A percentile compares a stretch with the other conserved stretches of the same genome.
Conservation (phyloP, 306 rosid genomes). For the Elaeagnus macrophylla region DNA sequence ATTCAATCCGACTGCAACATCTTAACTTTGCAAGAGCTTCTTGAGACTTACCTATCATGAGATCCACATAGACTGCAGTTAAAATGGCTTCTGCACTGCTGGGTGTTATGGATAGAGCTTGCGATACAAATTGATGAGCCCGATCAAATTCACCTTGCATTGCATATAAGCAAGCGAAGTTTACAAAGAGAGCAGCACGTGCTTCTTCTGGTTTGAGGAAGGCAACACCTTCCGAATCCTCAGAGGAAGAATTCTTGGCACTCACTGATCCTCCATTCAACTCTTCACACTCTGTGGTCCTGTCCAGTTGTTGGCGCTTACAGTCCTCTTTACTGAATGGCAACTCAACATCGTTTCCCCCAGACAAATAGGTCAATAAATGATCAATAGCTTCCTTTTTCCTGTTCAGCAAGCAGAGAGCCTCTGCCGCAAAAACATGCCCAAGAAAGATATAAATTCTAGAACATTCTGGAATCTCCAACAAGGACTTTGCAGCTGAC, state of each 20-base stretch:
- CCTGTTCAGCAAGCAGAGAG: slow-evolving; percentile 80
- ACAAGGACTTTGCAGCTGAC: slow-evolving; percentile 49
- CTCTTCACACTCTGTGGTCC: slow-evolving; percentile 62
- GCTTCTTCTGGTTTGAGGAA: slow-evolving; percentile 95
- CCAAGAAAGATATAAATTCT: slow-evolving; percentile 74
- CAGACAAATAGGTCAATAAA: slow-evolving; percentile 61
- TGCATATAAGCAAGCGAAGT: slow-evolving; percentile 70
- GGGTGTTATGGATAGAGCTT: slow-evolving; percentile 66
- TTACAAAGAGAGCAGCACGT: slow-evolving; percentile 55
- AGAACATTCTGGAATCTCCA: slow-evolving; percentile 79
- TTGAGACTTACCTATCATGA: slow-evolving; percentile 59
- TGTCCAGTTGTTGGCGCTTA: slow-evolving; percentile 51
- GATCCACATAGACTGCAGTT: slow-evolving; percentile 77
- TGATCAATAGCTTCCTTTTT: slow-evolving; percentile 80
- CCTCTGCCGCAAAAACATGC: slow-evolving; percentile 87
- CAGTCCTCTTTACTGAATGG: slow-evolving; percentile 80
- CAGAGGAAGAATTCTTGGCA: slow-evolving; percentile 39
- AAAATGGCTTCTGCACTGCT: slow-evolving; percentile 71
- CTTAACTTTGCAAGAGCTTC: slow-evolving; percentile 76
- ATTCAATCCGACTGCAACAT: slow-evolving; percentile 63
- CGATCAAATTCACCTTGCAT: slow-evolving; percentile 73
- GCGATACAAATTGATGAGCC: slow-evolving; percentile 47
- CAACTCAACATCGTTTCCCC: slow-evolving; percentile 43
- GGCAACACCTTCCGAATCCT: slow-evolving; percentile 31
- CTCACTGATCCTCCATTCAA: slow-evolving; percentile 45